Conservation (phyloP, 2,329 filamentous ascomycete genomes). For the Berkeleyomyces basicola region DNA sequence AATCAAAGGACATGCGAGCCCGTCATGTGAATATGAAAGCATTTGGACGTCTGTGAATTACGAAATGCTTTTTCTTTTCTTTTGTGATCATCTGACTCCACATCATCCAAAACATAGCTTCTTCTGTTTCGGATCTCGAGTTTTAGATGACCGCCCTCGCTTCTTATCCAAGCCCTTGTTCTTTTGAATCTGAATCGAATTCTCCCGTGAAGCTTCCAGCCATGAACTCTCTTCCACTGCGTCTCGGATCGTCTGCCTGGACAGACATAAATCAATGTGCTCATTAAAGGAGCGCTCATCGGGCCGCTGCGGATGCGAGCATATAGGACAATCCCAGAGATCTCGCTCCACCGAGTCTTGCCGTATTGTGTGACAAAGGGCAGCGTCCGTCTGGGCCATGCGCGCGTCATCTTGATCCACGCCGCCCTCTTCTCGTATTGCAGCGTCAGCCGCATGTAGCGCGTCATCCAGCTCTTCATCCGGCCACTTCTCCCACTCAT, state of each 20-base stretch:
- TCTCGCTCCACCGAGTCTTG: constrained; percentile 25
- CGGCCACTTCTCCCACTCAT: constrained; percentile 51
- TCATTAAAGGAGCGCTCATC: constrained; percentile 70
- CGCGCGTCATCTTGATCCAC: neutral
- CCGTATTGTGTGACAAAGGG: neutral
- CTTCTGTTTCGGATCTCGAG: constrained; percentile 31
- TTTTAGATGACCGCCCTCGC: constrained; percentile 14
- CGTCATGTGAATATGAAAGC: neutral
- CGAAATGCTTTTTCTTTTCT: neutral
- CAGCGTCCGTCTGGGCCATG: neutral
- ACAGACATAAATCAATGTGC: constrained; percentile 86
- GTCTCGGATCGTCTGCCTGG: constrained; percentile 69
- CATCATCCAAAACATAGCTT: constrained; percentile 35
- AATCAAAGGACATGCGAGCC: neutral
- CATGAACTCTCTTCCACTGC: constrained; percentile 40
- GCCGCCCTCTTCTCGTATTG: neutral
- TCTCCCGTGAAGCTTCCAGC: constrained; percentile 18
- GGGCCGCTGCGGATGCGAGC: constrained; percentile 54
- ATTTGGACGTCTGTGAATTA: neutral
- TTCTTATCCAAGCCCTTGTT: constrained; percentile 15
- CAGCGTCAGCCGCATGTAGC: neutral
- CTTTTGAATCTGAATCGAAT: constrained; percentile 13
- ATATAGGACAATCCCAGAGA: constrained; percentile 80
- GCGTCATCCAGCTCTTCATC: constrained; percentile 29
- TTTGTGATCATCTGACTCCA: neutral